A percentile compares a stretch with the other conserved stretches of the same genome.
Conservation (phyloP, 768 basidiomycete species). For the Mycena floridula region DNA sequence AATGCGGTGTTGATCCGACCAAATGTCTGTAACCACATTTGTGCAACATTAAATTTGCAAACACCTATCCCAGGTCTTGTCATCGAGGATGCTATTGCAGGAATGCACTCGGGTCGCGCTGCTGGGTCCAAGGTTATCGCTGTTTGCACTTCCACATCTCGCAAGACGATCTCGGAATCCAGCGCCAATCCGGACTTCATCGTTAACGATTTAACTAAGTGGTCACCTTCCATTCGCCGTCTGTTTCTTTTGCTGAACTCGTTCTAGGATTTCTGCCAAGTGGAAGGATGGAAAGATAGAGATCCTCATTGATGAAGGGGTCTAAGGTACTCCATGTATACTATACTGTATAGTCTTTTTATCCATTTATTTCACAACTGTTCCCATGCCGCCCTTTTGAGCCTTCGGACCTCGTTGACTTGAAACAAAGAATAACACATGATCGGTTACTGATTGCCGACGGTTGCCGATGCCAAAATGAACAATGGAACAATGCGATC, state of each 20-base stretch:
- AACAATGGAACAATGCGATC: not conserved
- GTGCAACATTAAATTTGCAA: not conserved
- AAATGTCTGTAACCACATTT: slow-evolving; percentile 38
- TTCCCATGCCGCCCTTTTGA: no score
- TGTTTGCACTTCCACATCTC: slow-evolving; percentile 75
- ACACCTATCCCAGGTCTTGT: slow-evolving; percentile 57
- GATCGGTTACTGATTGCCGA: not conserved
- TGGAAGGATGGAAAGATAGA: not conserved
- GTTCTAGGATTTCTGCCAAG: not conserved
- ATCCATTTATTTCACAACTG: no score
- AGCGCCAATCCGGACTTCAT: slow-evolving; percentile 60
- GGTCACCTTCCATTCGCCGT: slow-evolving; percentile 12
- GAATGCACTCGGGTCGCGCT: slow-evolving; percentile 66
- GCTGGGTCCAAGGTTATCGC: slow-evolving; percentile 75
- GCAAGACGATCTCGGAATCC: slow-evolving; percentile 40
- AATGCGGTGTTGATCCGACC: slow-evolving; percentile 45
- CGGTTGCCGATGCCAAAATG: not conserved
- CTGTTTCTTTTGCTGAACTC: not conserved
- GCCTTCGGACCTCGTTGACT: not conserved
- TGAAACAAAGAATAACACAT: not conserved
- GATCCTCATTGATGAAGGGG: not conserved
- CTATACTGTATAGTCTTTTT: no score
- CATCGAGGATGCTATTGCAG: slow-evolving; percentile 86
- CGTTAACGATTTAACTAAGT: slow-evolving; percentile 65
- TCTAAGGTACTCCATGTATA: no score